Percentiles rank a stretch among this genome's conserved stretches.
phyloP scores from a whole-genome alignment of 306 rosid genomes.

The Adenanthera pavonina region DNA sequence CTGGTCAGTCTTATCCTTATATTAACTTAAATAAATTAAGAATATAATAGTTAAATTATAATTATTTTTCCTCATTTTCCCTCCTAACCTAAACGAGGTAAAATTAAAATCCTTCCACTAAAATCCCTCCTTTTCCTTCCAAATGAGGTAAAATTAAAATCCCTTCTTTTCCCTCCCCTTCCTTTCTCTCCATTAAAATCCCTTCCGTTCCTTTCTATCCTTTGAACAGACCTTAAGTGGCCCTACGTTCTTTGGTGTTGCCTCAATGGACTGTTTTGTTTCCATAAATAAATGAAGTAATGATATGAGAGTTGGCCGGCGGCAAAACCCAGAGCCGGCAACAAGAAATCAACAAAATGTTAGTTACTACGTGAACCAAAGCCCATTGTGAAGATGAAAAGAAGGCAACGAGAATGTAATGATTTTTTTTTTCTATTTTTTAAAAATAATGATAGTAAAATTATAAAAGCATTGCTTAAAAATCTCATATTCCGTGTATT shows the following conservation, averaged over 20 bases:
- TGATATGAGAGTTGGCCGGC: constrained; percentile 12
- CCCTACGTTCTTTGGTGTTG: background rate
- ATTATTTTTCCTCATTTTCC: too few species aligned
- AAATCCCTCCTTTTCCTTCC: too few species aligned
- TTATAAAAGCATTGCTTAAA: background rate
- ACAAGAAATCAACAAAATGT: background rate
- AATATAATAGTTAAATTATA: too few species aligned
- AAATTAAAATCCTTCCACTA: too few species aligned
- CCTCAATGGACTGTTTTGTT: background rate
- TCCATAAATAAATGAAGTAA: background rate
- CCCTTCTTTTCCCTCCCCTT: too few species aligned
- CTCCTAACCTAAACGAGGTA: too few species aligned
- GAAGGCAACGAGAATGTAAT: background rate
- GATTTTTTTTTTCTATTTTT: too few species aligned
- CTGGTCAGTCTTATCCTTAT: too few species aligned
- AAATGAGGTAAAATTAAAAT: too few species aligned
- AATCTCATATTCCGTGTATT: background rate
- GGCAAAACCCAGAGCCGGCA: constrained; percentile 28
- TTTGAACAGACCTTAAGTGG: background rate
- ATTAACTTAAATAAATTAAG: too few species aligned
- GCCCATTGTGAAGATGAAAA: background rate
- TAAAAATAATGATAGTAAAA: background rate
- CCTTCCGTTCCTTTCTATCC: too few species aligned
- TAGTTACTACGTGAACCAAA: background rate
- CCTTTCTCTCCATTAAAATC: too few species aligned